Evolutionary conservation across 768 basidiomycete genomes (phyloP).

Genomic region (Scleroderma bovista): DNA sequence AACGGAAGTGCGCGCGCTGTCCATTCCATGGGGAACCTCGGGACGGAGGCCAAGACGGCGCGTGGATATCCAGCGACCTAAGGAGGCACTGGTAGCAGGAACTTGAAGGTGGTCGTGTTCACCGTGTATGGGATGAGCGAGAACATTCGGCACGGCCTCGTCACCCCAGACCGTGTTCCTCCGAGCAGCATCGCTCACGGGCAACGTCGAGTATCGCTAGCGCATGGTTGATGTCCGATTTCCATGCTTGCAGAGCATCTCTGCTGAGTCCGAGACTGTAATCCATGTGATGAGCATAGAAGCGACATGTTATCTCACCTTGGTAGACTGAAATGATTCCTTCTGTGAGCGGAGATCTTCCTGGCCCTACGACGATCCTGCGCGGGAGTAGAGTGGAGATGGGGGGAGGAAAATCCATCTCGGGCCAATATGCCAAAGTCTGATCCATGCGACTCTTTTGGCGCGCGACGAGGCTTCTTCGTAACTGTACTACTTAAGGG

Average conservation of each 20-base stretch:
- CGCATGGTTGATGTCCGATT: slow-evolving; percentile 47
- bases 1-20: slow-evolving; percentile 49
- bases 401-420: slow-evolving; percentile 49
- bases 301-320: slow-evolving; percentile 39
- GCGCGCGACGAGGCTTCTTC: slow-evolving; percentile 28
- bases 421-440: slow-evolving; percentile 26
- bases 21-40: slow-evolving; percentile 45
- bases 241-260: slow-evolving; percentile 53
- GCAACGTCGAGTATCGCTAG: slow-evolving; percentile 39
- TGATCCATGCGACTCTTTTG: slow-evolving; percentile 2
- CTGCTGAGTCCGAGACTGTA: slow-evolving; percentile 57
- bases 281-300: slow-evolving; percentile 2
- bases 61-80: slow-evolving; percentile 37
- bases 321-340: slow-evolving; percentile 61
- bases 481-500: slow-evolving; percentile 30
- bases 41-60: slow-evolving; percentile 43
- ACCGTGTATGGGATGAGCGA: slow-evolving; percentile 25
- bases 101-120: slow-evolving; percentile 29
- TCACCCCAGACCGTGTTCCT: slow-evolving; percentile 46
- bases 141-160: slow-evolving; percentile 32
- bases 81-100: slow-evolving; percentile 10
- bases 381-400: slow-evolving; percentile 60
- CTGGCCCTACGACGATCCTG: slow-evolving; percentile 29
- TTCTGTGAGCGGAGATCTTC: slow-evolving; percentile 52
- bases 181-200: slow-evolving; percentile 36